Evolutionary conservation across 768 basidiomycete genomes (phyloP), one percentile per base, ranked within the genome.

Genomic region (Tephrocybe rancida): DNA sequence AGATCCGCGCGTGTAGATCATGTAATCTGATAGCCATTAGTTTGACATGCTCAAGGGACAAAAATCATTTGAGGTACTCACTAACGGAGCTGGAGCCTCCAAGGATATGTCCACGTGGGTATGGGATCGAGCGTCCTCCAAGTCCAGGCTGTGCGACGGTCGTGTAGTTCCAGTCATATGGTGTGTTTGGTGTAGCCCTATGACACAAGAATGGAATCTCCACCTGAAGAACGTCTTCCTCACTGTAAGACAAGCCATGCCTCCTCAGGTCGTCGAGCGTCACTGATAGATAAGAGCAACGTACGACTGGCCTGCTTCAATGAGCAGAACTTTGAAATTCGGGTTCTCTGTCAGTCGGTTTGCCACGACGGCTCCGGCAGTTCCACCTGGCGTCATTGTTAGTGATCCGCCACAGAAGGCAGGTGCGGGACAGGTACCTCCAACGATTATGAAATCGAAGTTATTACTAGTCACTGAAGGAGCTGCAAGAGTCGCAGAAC

Each of bases 281-380:
- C 10, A 26, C n/a, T 13, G 10, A 9, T 11, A 48, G 37, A 26
- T 9, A 27, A 42, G 19, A 41, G 16, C 19, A n/a, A 54, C 60
- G 35, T 43, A 68, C 67, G 61, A 56, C 19, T 56, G 58, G 8
- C 69, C 67, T 22, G 67, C 66, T 50, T 72, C 72, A 2, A 74
- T 52, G 2, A 72, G 54, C 5, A 74, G 67, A 18, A 74, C 68
- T 8, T 50, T 61, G 22, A 59, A 43, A 2, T 54, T 49, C 2
- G 62, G 56, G 61, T 76, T 67, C 52, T 72, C 70, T 2, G 69
- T 59, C 1, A 73, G 60, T 9, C 73, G 56, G 42, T 65, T 73
- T 5, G 71, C 71, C 5, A 74, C 32, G 14, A 70, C 69, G 44
- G 61, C 64, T 32, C 73, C 73, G 2, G 67, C 70, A 16, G 64